Evolutionary conservation across 1,284 basidiomycete species (phyloP), one percentile per base, ranked within the genome.

Genomic region (Cryptococcus sp.): DNA sequence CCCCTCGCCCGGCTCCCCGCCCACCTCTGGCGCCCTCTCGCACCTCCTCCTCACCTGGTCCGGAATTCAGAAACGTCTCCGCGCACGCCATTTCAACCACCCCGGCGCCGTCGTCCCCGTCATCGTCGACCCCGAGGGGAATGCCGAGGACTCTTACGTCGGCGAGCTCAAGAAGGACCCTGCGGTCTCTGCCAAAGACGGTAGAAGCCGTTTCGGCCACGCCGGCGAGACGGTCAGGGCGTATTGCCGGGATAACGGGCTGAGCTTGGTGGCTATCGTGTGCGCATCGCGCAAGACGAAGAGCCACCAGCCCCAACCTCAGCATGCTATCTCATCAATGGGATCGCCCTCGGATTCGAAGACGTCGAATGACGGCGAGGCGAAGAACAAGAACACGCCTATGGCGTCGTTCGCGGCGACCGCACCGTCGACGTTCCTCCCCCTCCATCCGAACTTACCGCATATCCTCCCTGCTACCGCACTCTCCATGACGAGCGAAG

Each of bases 161-260:
- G 28, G 28, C 16, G 35, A 45, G 9, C 55, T 33, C 53, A 36
- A 43, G 36, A 54, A 53, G 18, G 24, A 38, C 35, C 23, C 45
- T 49, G 39, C n/a, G 13, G 38, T n/a, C 15, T 2, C 18, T 18
- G 39, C 47, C 28, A 23, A 36, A 15, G 48, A 16, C 21, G 39
- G 44, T 21, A 47, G 53, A 4, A 62, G 62, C 2, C 57, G 67
- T 18, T 72, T 71, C 45, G 48, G 60, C 1, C 71, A 75, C 53
- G 73, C 72, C 2, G 66, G 68, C 2, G 70, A 75, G 21, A 73
- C 73, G 4, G 67, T 75, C 20, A 51, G 69, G n/a, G 69, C 68
- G 1, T 75, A 75, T 52, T 70, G 68, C 52, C 56, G 56, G 21
- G 73, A 75, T 39, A 70, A 72, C 44, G 44, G 55, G 2, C 57